phyloP scores from a whole-genome alignment of 192 early-diverging fungal species.

The Coemansia sp. region DNA sequence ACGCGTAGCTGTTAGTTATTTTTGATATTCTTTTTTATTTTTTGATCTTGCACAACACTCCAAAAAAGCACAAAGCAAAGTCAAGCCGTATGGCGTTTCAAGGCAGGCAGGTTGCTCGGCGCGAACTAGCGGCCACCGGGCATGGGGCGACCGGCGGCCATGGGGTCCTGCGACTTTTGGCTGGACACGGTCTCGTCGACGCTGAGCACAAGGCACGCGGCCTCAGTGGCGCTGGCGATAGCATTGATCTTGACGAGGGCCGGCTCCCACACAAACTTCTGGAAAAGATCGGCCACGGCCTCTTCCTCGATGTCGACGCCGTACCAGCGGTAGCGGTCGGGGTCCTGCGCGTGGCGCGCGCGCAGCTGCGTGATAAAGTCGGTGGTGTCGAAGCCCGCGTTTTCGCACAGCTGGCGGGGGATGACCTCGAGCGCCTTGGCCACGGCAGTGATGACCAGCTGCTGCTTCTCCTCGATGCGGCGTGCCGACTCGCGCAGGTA shows the following conservation, averaged over 20 bases:
- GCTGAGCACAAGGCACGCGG: slow-evolving; percentile 92
- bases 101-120: too few relatives aligned
- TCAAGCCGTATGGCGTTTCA: slow-evolving; percentile 1
- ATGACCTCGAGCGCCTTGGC: slow-evolving; percentile 97
- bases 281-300: slow-evolving; percentile 86
- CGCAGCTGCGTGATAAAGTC: slow-evolving; percentile 97
- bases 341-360: slow-evolving; percentile 75
- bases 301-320: slow-evolving; percentile 93
- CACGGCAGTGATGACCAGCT: slow-evolving; percentile 92
- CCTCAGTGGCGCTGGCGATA: slow-evolving; percentile 91
- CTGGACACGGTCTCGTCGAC: slow-evolving; percentile 98
- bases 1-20: not conserved
- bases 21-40: not conserved
- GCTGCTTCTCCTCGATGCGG: slow-evolving; percentile 97
- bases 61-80: not conserved
- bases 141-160: slow-evolving; percentile 60
- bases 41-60: not conserved
- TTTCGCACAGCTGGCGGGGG: slow-evolving; percentile 97
- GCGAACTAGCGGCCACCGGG: slow-evolving; percentile 22
- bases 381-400: slow-evolving; percentile 98
- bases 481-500: slow-evolving; percentile 90
- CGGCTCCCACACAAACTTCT: slow-evolving; percentile 97
- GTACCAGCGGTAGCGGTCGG: slow-evolving; percentile 74
- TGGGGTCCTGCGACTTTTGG: slow-evolving; percentile 74
- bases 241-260: slow-evolving; percentile 97